Conservation (phyloP, 257 asterid genomes). For the Ilex aquifolium region DNA sequence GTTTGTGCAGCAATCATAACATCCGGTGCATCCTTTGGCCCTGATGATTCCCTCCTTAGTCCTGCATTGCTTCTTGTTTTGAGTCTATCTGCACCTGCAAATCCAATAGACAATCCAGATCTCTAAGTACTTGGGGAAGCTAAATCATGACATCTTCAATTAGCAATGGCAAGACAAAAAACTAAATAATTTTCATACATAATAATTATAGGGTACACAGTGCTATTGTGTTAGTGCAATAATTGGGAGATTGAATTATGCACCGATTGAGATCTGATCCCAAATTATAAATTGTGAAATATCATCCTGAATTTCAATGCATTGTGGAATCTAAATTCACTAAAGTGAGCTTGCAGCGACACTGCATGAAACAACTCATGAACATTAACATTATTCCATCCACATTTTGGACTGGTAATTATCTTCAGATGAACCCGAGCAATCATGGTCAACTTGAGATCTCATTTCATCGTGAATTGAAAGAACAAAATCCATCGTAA, state of each 20-base stretch:
- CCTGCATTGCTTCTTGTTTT: conserved; percentile 55
- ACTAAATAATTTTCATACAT: too few relatives aligned
- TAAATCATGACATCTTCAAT: neutral
- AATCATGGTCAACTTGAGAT: conserved; percentile 24
- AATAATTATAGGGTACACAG: neutral
- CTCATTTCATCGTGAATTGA: conserved; percentile 21
- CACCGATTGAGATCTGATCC: neutral
- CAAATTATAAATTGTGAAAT: too few relatives aligned
- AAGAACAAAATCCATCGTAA: conserved; percentile 3
- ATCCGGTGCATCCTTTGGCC: conserved; percentile 53
- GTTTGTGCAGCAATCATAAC: conserved; percentile 90
- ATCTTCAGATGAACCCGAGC: conserved; percentile 19
- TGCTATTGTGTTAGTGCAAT: neutral
- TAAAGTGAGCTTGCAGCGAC: neutral
- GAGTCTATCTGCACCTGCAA: conserved; percentile 73
- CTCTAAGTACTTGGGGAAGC: conserved; percentile 9
- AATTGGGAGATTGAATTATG: neutral
- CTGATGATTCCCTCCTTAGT: conserved; percentile 50
- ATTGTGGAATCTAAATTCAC: neutral
- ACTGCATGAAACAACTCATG: neutral
- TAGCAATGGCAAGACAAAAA: neutral
- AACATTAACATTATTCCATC: conserved; percentile 9
- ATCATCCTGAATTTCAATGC: too few relatives aligned
- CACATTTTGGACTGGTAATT: neutral
- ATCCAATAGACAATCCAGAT: conserved; percentile 13